A percentile compares a stretch with the other conserved stretches of the same genome.
Evolutionary conservation across 371 early-diverging fungal species (phyloP).

Genomic region (Coemansia sp.): DNA sequence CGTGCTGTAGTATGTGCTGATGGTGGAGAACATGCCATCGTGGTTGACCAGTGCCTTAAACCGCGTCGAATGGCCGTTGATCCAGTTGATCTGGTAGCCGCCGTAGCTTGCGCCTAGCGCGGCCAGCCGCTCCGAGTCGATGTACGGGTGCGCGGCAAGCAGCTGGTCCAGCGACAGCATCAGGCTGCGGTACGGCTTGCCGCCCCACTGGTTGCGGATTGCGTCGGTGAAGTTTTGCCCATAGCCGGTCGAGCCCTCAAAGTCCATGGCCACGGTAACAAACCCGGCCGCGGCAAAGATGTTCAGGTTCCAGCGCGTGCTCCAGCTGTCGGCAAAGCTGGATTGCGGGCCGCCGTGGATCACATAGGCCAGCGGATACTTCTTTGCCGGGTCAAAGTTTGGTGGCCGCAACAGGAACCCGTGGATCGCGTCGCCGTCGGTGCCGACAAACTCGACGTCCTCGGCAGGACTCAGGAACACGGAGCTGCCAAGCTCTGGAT

Average conservation of each 20-base stretch:
- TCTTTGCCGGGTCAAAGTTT: slow-evolving; percentile 57
- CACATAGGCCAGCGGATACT: slow-evolving; percentile 78
- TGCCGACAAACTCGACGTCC: slow-evolving; percentile 65
- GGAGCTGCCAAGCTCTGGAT: slow-evolving; percentile 48
- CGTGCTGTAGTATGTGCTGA: slow-evolving; percentile 64
- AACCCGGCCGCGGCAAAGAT: slow-evolving; percentile 75
- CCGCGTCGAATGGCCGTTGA: slow-evolving; percentile 64
- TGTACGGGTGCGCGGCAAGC: slow-evolving; percentile 58
- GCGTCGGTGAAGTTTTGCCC: slow-evolving; percentile 75
- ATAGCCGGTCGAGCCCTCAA: slow-evolving; percentile 81
- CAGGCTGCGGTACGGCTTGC: slow-evolving; percentile 71
- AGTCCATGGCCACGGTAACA: slow-evolving; percentile 74
- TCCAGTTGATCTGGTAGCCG: slow-evolving; percentile 83
- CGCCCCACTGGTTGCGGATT: slow-evolving; percentile 77
- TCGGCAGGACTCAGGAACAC: slow-evolving; percentile 58
- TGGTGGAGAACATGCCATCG: slow-evolving; percentile 73
- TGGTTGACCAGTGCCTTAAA: slow-evolving; percentile 76
- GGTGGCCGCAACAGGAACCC: slow-evolving; percentile 73
- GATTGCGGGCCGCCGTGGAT: slow-evolving; percentile 88
- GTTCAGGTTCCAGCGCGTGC: slow-evolving; percentile 74
- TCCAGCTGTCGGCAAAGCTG: slow-evolving; percentile 70
- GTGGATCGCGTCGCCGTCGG: slow-evolving; percentile 64
- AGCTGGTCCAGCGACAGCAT: slow-evolving; percentile 72
- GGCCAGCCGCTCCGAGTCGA: slow-evolving; percentile 63
- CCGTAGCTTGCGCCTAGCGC: slow-evolving; percentile 83